Evolutionary conservation across 2,329 filamentous ascomycete species (phyloP), one percentile per base, ranked within the genome.

Genomic region (Fusarium pseudonygamai): DNA sequence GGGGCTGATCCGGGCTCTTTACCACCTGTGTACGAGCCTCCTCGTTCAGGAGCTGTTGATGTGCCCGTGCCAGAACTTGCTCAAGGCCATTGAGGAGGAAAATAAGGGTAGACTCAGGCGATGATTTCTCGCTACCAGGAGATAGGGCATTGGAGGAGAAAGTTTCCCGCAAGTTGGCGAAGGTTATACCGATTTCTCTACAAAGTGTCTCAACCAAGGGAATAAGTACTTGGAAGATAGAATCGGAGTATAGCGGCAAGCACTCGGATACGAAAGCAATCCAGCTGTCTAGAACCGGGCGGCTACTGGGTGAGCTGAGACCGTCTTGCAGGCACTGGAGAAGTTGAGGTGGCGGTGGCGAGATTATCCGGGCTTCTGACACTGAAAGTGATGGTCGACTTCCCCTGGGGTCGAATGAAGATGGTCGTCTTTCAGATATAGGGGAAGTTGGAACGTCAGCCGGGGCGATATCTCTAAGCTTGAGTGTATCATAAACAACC

Each of bases 51-150:
- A 98, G 85, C 65, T 92, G 92, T 76, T 97, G 93, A 81, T 99
- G 96, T 9, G 93, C 95, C 76, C 91, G 90, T 24, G 95, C 95
- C 65, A 99, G 86, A 30, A 97, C 92, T 77, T 97, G 94, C 81
- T 99, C 96, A 3, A 99, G 87, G 1, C 94, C 96, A 73, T 97
- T 96, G n/a, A 99, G 86, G 3, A 99, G 86, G n/a, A 93, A 92
- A 53, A 97, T 94, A 2, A 96, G 83, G 0, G 92, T 93, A 1
- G 92, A 89, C 82, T 94, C 94, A 11, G 89, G 93, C 56, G 72
- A 80, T 62, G 66, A 79, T 60, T 67, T 80, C 64, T 79, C 75
- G 71, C 36, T 64, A 14, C 49, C 55, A 9, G 61, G 60, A n/a
- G 69, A 73, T 15, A 74, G 71, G 10, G 72, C 69, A 22, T 65